These are phyloP conservation scores for Leucosporidium yakuticum DNA, from an alignment of 768 basidiomycete genomes.

Conservation along the genomic window DNA sequence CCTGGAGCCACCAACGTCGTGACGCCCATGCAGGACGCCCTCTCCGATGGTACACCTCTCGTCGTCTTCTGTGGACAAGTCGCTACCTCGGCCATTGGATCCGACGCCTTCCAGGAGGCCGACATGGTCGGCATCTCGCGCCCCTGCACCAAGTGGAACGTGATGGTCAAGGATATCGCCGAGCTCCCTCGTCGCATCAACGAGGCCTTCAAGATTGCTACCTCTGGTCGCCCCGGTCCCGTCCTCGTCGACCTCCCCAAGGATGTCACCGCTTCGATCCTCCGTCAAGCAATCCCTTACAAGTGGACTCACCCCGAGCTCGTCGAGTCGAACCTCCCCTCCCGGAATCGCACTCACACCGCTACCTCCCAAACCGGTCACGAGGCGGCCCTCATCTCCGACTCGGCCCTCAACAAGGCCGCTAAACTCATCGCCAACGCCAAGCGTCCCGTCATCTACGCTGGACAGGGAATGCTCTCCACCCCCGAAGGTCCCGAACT, in stretches of 20 bases:
- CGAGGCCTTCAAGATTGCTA: conserved; percentile 99
- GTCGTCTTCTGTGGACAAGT: conserved; percentile 97
- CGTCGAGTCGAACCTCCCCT: conserved; percentile 47
- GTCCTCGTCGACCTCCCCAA: conserved; percentile 99
- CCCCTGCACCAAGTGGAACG: conserved; percentile 99
- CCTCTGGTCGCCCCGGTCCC: conserved; percentile 91
- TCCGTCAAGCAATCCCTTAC: conserved; percentile 70
- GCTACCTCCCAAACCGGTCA: conserved; percentile 28
- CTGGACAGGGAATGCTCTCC: conserved; percentile 81
- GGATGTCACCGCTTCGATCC: conserved; percentile 89
- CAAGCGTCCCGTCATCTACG: conserved; percentile 84
- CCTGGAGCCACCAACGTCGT: conserved; percentile 97
- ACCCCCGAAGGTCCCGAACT: conserved; percentile 74
- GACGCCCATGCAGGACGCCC: conserved; percentile 95
- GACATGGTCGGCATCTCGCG: conserved; percentile 94
- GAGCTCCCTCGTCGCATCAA: conserved; percentile 94
- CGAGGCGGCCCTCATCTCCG: conserved; percentile 28
- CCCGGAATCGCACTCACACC: conserved; percentile 42
- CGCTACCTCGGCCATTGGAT: conserved; percentile 98
- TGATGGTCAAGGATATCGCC: conserved; percentile 95
- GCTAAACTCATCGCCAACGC: conserved; percentile 88
- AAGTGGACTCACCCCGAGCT: conserved; percentile 77
- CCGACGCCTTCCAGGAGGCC: conserved; percentile 98
- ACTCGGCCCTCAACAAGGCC: conserved; percentile 49
- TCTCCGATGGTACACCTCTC: conserved; percentile 87